These are phyloP conservation scores for Aspergillus incahuasiensis DNA, from an alignment of 495 filamentous ascomycete genomes.

Conservation along the genomic window DNA sequence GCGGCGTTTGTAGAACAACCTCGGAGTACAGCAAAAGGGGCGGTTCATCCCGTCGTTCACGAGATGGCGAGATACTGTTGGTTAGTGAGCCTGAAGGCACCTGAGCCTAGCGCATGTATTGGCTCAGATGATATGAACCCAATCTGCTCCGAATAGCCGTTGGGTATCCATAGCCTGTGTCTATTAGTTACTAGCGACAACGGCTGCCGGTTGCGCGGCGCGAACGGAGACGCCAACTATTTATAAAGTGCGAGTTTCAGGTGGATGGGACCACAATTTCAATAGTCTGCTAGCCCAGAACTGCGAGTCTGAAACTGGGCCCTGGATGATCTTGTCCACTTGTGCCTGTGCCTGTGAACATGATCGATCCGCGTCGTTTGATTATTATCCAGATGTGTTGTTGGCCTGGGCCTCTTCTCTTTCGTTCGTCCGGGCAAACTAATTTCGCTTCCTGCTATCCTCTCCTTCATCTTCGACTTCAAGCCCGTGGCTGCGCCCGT, in stretches of 20 bases:
- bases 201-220: not conserved
- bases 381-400: not conserved
- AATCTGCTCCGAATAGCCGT: not conserved
- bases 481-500: conserved; percentile 12
- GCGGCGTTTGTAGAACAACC: not conserved
- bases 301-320: conserved; percentile 17
- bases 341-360: not conserved
- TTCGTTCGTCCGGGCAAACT: conserved; percentile 4
- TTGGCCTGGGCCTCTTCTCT: conserved; percentile 2
- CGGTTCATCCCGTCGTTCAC: not conserved
- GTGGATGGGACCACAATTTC: not conserved
- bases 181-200: not conserved
- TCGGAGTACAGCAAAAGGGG: not conserved
- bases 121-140: not conserved
- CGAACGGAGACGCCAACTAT: not conserved
- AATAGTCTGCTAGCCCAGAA: not conserved
- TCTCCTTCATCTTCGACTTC: not conserved
- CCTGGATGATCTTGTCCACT: not conserved
- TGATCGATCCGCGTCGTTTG: not conserved
- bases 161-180: too few species aligned
- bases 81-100: not conserved
- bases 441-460: not conserved
- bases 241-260: conserved; percentile 1
- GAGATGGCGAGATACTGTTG: not conserved
- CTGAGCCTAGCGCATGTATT: not conserved